Evolutionary conservation across 2,329 filamentous ascomycete species (phyloP).

Genomic region (Verticillium isaacii): DNA sequence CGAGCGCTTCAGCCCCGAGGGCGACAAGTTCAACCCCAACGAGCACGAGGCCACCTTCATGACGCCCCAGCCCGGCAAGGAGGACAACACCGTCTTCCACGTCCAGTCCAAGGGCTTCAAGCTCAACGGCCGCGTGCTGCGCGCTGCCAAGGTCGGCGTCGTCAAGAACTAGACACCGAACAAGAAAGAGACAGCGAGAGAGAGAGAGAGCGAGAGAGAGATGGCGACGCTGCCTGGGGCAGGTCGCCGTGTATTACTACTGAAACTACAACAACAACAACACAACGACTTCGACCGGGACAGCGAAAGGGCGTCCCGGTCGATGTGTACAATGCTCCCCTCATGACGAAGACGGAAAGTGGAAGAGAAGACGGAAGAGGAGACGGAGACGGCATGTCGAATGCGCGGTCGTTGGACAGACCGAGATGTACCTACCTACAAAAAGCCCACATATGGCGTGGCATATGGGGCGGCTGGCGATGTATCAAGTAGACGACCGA

Average conservation of each 20-base stretch:
- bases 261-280: not conserved
- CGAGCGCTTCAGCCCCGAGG: constrained; percentile 77
- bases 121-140: constrained; percentile 83
- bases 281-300: constrained; percentile 4
- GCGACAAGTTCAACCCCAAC: constrained; percentile 93
- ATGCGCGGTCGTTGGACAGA: not conserved
- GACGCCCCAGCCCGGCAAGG: constrained; percentile 80
- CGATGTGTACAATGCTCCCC: constrained; percentile 40
- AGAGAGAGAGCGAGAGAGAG: not conserved
- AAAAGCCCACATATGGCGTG: not conserved
- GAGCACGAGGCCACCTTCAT: constrained; percentile 96
- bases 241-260: not conserved
- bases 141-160: constrained; percentile 93
- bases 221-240: not conserved
- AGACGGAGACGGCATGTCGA: not conserved
- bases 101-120: constrained; percentile 95
- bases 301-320: constrained; percentile 17
- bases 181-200: constrained; percentile 39
- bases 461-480: not conserved
- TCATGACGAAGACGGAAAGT: constrained; percentile 28
- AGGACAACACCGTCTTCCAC: constrained; percentile 85
- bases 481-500: not conserved
- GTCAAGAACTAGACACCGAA: constrained; percentile 58
- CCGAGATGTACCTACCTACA: not conserved
- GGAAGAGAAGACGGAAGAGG: not conserved